phyloP scores from a whole-genome alignment of 306 rosid genomes.

The Adenanthera pavonina region DNA sequence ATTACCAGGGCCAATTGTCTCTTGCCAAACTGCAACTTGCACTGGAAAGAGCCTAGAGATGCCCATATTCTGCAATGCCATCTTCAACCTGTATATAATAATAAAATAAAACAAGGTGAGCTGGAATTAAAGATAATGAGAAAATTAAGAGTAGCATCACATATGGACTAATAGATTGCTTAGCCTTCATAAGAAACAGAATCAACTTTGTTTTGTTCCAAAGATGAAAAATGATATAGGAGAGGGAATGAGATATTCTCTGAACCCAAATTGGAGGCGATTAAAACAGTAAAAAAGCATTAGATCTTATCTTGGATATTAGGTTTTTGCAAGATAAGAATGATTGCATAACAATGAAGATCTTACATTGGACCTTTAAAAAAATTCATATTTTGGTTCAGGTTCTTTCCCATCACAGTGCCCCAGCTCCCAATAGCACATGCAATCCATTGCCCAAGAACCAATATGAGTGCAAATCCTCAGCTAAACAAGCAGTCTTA shows the following conservation, averaged over 20 bases:
- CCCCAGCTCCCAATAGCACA: neutral
- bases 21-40: slow-evolving; percentile 90
- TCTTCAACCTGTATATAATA: slow-evolving; percentile 58
- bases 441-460: neutral
- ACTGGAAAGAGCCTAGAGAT: slow-evolving; percentile 75
- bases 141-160: slow-evolving; percentile 2
- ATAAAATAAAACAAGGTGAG: neutral
- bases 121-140: neutral
- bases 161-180: neutral
- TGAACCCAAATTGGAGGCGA: neutral
- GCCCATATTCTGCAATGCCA: slow-evolving; percentile 61
- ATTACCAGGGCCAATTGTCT: slow-evolving; percentile 83
- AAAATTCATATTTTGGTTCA: neutral
- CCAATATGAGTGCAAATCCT: neutral
- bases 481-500: neutral
- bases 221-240: neutral
- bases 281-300: neutral
- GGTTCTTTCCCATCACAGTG: neutral
- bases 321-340: neutral
- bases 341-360: neutral
- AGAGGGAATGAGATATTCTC: neutral
- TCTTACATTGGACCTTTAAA: neutral
- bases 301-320: neutral
- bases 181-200: neutral
- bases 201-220: neutral